phyloP scores from a whole-genome alignment of 106 monocot genomes.

The Triglochin maritima region DNA sequence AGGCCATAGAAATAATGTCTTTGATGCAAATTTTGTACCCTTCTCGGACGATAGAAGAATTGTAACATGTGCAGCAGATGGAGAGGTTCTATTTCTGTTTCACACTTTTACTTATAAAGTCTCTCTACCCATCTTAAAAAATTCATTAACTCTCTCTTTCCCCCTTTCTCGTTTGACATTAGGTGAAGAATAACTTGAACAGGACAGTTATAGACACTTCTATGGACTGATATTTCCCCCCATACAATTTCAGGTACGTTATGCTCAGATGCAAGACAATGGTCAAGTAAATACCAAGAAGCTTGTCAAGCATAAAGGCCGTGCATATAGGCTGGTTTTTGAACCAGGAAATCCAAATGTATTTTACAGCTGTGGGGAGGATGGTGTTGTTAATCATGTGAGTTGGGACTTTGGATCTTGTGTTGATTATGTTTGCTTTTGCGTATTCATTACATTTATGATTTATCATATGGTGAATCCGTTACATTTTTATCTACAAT shows the following conservation, averaged over 20 bases:
- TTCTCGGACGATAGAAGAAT: conserved; percentile 52
- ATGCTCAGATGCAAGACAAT: conserved; percentile 47
- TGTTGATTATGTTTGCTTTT: not conserved
- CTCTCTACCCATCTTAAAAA: too few species aligned
- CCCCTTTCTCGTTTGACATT: too few species aligned
- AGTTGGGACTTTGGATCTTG: not conserved
- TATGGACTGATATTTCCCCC: not conserved
- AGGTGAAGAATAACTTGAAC: not conserved
- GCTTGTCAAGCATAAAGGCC: conserved; percentile 41
- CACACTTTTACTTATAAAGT: not conserved
- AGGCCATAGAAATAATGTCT: conserved; percentile 73
- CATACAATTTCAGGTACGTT: conserved; percentile 43
- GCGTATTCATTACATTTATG: not conserved
- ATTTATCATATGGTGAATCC: too few species aligned
- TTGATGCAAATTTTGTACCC: conserved; percentile 81
- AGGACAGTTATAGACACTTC: not conserved
- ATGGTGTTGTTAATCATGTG: conserved; percentile 38
- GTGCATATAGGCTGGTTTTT: conserved; percentile 57
- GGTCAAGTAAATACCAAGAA: conserved; percentile 27
- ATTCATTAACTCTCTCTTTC: too few species aligned
- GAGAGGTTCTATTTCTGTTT: conserved; percentile 46
- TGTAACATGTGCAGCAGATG: conserved; percentile 94
- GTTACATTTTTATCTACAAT: too few species aligned
- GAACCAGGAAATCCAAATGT: conserved; percentile 68
- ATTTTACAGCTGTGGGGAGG: conserved; percentile 82